A percentile compares a stretch with the other conserved stretches of the same genome.
Evolutionary conservation across 2,329 filamentous ascomycete species (phyloP).

Genomic region (Diaporthe sp.): DNA sequence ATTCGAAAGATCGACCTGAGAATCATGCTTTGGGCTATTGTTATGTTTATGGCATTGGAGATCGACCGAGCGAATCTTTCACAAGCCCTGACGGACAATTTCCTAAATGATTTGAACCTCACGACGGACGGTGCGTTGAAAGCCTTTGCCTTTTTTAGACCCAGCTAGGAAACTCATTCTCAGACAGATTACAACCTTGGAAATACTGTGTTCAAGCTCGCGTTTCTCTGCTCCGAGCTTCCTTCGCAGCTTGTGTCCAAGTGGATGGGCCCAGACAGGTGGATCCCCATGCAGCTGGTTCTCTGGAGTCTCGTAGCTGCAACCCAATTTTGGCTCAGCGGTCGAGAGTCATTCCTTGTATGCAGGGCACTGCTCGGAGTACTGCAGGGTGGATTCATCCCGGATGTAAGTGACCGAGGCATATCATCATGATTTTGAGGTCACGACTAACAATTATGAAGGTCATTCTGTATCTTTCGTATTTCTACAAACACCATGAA

Average conservation of each 20-base stretch:
- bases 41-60: constrained; percentile 65
- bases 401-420: constrained; percentile 50
- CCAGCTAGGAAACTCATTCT: neutral
- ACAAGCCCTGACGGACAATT: constrained; percentile 62
- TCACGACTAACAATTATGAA: constrained; percentile 27
- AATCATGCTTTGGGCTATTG: constrained; percentile 61
- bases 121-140: constrained; percentile 56
- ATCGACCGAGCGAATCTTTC: constrained; percentile 61
- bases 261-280: constrained; percentile 69
- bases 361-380: constrained; percentile 55
- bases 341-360: constrained; percentile 53
- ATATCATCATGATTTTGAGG: neutral
- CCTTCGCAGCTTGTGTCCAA: constrained; percentile 72
- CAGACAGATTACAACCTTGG: constrained; percentile 59
- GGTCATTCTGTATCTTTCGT: constrained; percentile 57
- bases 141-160: no score
- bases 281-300: constrained; percentile 71
- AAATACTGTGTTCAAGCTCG: constrained; percentile 61
- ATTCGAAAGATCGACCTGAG: constrained; percentile 55
- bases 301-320: constrained; percentile 67
- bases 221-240: constrained; percentile 68
- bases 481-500: constrained; percentile 58
- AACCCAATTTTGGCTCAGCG: constrained; percentile 58
- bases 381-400: constrained; percentile 61
- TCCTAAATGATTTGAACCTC: constrained; percentile 57